Evolutionary conservation across 257 asterid species (phyloP).

Genomic region (Misopates orontium): DNA sequence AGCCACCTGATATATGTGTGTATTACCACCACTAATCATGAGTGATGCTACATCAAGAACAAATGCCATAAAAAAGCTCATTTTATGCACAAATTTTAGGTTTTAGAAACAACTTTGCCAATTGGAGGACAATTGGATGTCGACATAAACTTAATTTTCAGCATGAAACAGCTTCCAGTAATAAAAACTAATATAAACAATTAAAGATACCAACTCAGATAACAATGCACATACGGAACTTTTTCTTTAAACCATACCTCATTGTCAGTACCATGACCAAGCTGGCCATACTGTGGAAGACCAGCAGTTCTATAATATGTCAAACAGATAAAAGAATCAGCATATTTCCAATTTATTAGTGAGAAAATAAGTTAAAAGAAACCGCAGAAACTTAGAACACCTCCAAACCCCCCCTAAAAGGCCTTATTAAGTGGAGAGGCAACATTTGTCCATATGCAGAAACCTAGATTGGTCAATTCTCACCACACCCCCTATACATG

Average conservation of each 20-base stretch:
- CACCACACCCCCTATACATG: too few species aligned
- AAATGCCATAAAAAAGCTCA: not conserved
- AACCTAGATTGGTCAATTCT: too few species aligned
- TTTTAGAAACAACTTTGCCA: not conserved
- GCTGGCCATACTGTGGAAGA: conserved; percentile 97
- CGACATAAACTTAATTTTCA: not conserved
- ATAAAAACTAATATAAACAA: not conserved
- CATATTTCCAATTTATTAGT: conserved; percentile 23
- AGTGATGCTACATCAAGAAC: not conserved
- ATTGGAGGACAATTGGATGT: not conserved
- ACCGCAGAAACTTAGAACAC: too few species aligned
- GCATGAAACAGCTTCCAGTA: conserved; percentile 1
- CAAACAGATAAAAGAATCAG: conserved; percentile 34
- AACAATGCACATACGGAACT: not conserved
- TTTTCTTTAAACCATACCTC: conserved; percentile 55
- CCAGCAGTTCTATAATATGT: conserved; percentile 77
- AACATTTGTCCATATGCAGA: too few species aligned
- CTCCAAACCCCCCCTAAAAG: too few species aligned
- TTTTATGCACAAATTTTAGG: conserved; percentile 5
- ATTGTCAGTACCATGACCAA: conserved; percentile 92
- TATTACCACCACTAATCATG: not conserved
- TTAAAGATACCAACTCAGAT: not conserved
- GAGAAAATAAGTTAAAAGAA: not conserved
- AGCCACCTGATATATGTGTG: not conserved
- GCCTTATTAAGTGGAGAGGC: too few species aligned